These are phyloP conservation scores for Capronia coronata DNA, from an alignment of 2,329 filamentous ascomycete species.

Conservation along the genomic window DNA sequence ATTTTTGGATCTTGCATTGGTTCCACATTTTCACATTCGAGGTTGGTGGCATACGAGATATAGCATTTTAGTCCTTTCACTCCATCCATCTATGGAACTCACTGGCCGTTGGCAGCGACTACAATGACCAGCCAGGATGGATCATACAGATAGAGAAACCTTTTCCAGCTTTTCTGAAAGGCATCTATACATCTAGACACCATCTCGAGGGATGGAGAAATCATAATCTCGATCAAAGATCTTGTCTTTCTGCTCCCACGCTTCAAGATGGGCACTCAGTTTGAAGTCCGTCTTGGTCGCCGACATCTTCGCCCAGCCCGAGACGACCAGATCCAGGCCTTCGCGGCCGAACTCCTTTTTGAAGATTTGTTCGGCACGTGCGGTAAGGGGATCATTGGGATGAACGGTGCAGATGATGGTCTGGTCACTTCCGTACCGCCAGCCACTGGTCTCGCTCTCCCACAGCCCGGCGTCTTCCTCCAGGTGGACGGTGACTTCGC, in stretches of 20 bases:
- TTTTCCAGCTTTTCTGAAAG: too few relatives aligned
- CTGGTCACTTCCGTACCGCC: constrained; percentile 11
- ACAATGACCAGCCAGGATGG: too few relatives aligned
- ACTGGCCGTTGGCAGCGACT: too few relatives aligned
- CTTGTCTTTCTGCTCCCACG: constrained; percentile 6
- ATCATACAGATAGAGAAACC: too few relatives aligned
- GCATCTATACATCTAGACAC: not conserved
- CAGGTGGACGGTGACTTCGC: constrained; percentile 1
- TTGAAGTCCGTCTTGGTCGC: constrained; percentile 7
- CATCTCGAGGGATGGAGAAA: constrained; percentile 6
- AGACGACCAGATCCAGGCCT: constrained; percentile 4
- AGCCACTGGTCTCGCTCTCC: constrained; percentile 7
- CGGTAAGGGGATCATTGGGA: constrained; percentile 13
- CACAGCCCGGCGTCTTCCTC: constrained; percentile 3
- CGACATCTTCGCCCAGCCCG: constrained; percentile 10
- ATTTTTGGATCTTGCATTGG: too few relatives aligned
- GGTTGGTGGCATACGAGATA: too few relatives aligned
- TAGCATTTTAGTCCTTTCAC: too few relatives aligned
- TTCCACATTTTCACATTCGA: too few relatives aligned
- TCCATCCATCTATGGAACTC: too few relatives aligned
- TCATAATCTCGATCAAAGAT: constrained; percentile 10
- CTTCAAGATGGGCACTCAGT: constrained; percentile 11
- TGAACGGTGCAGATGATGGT: constrained; percentile 9
- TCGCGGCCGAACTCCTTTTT: constrained; percentile 12
- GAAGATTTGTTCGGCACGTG: constrained; percentile 9